Evolutionary conservation across 306 rosid genomes (phyloP).

Genomic region (Cercis canadensis): DNA sequence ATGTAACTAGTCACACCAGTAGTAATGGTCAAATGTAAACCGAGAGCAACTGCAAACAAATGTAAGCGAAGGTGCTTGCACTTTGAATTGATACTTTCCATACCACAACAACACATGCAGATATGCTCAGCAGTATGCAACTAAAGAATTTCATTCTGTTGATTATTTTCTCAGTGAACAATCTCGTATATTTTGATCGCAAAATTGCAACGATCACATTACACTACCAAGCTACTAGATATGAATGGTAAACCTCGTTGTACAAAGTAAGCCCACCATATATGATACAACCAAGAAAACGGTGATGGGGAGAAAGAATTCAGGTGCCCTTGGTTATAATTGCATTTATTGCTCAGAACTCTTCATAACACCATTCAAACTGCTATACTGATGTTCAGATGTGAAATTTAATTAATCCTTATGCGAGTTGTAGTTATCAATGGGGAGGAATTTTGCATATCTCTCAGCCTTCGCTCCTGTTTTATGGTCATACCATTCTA

Average conservation of each 20-base stretch:
- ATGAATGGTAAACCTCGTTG: background rate
- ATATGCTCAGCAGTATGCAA: background rate
- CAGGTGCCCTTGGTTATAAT: background rate
- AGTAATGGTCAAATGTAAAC: too few species aligned
- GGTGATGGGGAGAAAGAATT: too few species aligned
- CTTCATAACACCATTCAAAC: background rate
- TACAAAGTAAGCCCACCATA: background rate
- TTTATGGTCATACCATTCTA: constrained; percentile 78
- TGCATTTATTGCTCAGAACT: constrained; percentile 21
- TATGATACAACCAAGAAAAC: background rate
- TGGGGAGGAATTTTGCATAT: constrained; percentile 50
- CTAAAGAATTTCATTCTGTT: background rate
- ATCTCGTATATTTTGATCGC: too few species aligned
- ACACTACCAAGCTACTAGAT: background rate
- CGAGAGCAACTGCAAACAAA: constrained; percentile 1
- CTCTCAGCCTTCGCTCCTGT: constrained; percentile 50
- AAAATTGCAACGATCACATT: background rate
- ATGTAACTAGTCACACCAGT: too few species aligned
- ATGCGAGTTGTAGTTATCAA: constrained; percentile 45
- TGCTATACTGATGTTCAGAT: too few species aligned
- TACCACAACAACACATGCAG: too few species aligned
- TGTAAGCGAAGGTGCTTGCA: too few species aligned
- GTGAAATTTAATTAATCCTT: constrained; percentile 42
- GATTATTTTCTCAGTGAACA: background rate
- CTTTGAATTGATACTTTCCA: too few species aligned